Conservation (phyloP, 2,329 filamentous ascomycete species). For the Fusarium coffeatum region DNA sequence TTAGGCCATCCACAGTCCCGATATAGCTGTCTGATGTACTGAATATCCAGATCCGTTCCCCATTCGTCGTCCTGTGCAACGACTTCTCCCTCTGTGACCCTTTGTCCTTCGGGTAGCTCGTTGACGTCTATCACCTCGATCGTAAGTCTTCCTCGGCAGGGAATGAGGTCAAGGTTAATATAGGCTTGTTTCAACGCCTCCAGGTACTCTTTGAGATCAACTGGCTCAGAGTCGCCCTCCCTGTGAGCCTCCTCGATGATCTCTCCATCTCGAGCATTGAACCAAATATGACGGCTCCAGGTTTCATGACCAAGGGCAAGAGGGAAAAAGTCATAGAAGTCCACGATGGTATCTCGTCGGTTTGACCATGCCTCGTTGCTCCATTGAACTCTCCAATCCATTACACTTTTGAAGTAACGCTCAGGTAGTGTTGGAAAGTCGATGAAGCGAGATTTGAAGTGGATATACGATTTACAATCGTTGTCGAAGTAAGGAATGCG, state of each 20-base stretch:
- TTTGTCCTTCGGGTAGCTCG: background rate
- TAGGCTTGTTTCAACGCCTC: background rate
- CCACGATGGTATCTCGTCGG: no score
- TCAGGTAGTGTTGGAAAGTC: no score
- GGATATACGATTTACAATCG: no score
- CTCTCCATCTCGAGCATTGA: background rate
- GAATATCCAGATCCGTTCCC: background rate
- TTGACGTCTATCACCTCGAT: background rate
- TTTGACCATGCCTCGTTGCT: no score
- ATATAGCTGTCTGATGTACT: background rate
- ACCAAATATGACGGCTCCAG: background rate
- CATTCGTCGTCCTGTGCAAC: background rate
- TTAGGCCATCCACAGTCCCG: background rate
- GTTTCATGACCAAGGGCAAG: background rate
- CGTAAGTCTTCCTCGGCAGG: background rate
- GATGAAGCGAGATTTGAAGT: no score
- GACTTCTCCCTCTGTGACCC: background rate
- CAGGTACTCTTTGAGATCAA: slow-evolving; percentile 1
- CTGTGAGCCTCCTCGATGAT: no score
- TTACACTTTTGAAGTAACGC: no score
- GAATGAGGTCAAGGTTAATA: background rate
- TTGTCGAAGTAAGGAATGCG: no score
- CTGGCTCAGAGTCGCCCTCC: no score
- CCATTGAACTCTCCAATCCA: no score
- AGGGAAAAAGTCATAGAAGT: no score